phyloP scores from a whole-genome alignment of 768 basidiomycete genomes.

The Pleurotus djamor region DNA sequence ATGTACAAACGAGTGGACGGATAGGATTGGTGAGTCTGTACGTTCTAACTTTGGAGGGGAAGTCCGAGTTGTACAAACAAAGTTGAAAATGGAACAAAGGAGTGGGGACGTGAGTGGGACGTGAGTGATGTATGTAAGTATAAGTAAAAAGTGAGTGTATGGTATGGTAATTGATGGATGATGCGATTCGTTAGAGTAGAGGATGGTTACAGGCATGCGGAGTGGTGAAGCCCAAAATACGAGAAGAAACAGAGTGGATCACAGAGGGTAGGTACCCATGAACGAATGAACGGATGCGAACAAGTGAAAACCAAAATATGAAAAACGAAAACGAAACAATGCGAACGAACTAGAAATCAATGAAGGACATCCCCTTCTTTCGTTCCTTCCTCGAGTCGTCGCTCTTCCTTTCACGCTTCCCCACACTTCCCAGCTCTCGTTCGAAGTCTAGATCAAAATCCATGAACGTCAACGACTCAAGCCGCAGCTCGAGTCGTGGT shows the following conservation, averaged over 20 bases:
- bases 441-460: not conserved
- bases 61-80: no score
- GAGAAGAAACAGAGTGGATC: not conserved
- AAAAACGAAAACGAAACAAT: not conserved
- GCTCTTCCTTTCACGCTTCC: not conserved
- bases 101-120: no score
- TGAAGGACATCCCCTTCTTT: not conserved
- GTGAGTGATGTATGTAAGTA: no score
- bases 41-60: no score
- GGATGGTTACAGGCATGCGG: no score
- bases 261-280: not conserved
- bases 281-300: not conserved
- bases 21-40: no score
- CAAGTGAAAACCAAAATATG: not conserved
- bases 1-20: no score
- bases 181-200: no score
- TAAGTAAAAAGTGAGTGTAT: no score
- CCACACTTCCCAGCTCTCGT: not conserved
- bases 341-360: not conserved
- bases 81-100: no score
- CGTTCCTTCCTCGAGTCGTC: not conserved
- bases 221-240: not conserved
- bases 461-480: not conserved
- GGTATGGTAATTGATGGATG: no score
- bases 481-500: slow-evolving; percentile 45